phyloP scores from a whole-genome alignment of 768 basidiomycete species.

The Agaricus sinodeliciosus region DNA sequence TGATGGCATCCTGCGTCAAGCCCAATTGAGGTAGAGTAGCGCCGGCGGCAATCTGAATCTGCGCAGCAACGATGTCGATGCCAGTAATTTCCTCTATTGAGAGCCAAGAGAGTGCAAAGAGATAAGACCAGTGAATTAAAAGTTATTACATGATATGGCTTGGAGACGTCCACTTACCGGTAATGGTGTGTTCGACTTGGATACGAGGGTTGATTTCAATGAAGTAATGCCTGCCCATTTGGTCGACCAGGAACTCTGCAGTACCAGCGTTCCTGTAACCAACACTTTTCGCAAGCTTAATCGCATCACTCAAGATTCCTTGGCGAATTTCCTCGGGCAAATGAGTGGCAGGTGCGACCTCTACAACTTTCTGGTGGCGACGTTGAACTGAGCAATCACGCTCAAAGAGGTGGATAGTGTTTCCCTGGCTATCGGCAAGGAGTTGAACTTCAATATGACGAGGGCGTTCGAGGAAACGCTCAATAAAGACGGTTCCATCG shows the following conservation, averaged over 20 bases:
- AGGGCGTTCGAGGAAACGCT: conserved; percentile 93
- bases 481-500: conserved; percentile 98
- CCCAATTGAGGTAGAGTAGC: conserved; percentile 94
- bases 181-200: conserved; percentile 99
- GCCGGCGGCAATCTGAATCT: conserved; percentile 99
- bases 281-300: conserved; percentile 91
- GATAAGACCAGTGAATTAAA: background rate
- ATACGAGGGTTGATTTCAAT: conserved; percentile 99
- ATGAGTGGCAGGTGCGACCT: conserved; percentile 95
- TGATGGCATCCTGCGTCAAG: conserved; percentile 91
- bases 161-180: conserved; percentile 43
- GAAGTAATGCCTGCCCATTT: conserved; percentile 95
- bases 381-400: conserved; percentile 99
- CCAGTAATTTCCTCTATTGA: conserved; percentile 94
- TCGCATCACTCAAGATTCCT: conserved; percentile 83
- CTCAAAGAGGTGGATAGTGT: conserved; percentile 97
- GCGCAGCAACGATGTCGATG: conserved; percentile 97
- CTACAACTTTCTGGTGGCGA: conserved; percentile 98
- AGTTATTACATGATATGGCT: background rate
- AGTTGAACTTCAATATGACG: conserved; percentile 98
- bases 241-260: conserved; percentile 97
- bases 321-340: conserved; percentile 87
- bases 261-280: conserved; percentile 97
- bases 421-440: conserved; percentile 85
- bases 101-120: conserved; percentile 1